phyloP scores from a whole-genome alignment of 345 rosid species.

The Luvunga scandens region DNA sequence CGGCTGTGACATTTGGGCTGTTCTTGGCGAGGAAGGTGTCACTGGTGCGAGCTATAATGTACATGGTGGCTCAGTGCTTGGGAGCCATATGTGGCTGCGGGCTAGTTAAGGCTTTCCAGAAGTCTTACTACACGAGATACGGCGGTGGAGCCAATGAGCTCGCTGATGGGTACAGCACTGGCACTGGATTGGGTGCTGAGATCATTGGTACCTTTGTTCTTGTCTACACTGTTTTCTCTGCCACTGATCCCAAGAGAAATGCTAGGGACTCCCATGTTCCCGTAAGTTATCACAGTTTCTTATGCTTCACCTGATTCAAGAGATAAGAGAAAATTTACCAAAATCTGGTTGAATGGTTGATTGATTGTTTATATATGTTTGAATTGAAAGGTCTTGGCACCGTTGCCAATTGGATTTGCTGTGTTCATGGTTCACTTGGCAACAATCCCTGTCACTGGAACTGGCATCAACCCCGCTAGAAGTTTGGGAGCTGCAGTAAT shows the following conservation, averaged over 20 bases:
- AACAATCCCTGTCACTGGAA: constrained; percentile 65
- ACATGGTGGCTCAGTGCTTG: too few species aligned
- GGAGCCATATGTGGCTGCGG: constrained; percentile 39
- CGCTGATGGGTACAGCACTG: constrained; percentile 47
- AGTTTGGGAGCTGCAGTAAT: constrained; percentile 66
- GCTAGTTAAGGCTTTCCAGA: constrained; percentile 57
- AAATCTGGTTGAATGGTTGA: neutral
- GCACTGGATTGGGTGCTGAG: constrained; percentile 34
- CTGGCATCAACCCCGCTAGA: constrained; percentile 66
- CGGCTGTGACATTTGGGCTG: too few species aligned
- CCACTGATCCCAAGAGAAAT: constrained; percentile 65
- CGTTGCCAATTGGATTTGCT: constrained; percentile 66
- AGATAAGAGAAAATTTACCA: neutral
- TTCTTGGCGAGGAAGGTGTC: too few species aligned
- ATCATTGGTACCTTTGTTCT: too few species aligned
- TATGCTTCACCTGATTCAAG: too few species aligned
- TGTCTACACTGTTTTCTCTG: constrained; percentile 22
- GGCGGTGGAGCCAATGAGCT: constrained; percentile 68
- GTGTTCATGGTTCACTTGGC: constrained; percentile 75
- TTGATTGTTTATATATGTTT: neutral
- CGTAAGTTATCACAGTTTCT: constrained; percentile 21
- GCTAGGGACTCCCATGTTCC: constrained; percentile 72
- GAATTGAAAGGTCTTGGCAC: constrained; percentile 50
- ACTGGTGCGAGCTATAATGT: too few species aligned
- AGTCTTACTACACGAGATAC: constrained; percentile 42